Percentiles rank a stretch among this genome's conserved stretches.
These are phyloP conservation scores for Rhizopus delemar DNA, from an alignment of 371 early-diverging fungal genomes.

Conservation along the genomic window DNA sequence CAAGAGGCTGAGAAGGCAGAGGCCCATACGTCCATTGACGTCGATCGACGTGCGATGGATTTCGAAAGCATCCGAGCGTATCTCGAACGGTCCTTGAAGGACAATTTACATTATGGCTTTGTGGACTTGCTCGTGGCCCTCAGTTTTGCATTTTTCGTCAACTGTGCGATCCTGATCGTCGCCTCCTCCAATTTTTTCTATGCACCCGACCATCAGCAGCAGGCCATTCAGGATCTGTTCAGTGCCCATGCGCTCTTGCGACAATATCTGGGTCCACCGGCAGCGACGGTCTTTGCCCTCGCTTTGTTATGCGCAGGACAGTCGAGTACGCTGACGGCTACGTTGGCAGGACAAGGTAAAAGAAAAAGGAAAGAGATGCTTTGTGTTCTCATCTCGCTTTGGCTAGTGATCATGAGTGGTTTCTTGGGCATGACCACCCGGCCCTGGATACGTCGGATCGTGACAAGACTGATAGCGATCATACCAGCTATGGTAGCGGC, in stretches of 20 bases:
- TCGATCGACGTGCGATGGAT: slow-evolving; percentile 5
- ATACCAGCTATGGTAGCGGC: slow-evolving; percentile 76
- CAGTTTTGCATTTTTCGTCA: slow-evolving; percentile 75
- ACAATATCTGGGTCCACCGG: slow-evolving; percentile 63
- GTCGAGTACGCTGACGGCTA: slow-evolving; percentile 80
- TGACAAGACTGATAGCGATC: slow-evolving; percentile 73
- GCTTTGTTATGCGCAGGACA: slow-evolving; percentile 80
- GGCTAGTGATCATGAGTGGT: slow-evolving; percentile 80
- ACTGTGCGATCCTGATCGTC: slow-evolving; percentile 78
- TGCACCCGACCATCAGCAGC: slow-evolving; percentile 36
- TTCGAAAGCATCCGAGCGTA: slow-evolving; percentile 20
- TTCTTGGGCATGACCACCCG: slow-evolving; percentile 71
- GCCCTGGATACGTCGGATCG: slow-evolving; percentile 73
- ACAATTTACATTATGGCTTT: slow-evolving; percentile 43
- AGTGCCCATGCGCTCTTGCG: slow-evolving; percentile 66
- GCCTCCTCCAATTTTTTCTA: slow-evolving; percentile 78
- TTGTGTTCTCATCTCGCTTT: too few relatives aligned
- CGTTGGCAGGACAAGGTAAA: slow-evolving; percentile 77
- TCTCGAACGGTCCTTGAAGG: slow-evolving; percentile 17
- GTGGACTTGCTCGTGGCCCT: slow-evolving; percentile 73
- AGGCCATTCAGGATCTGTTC: slow-evolving; percentile 55
- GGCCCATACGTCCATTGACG: background rate
- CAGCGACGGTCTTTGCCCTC: slow-evolving; percentile 75
- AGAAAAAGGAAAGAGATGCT: too few relatives aligned
- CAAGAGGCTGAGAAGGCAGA: background rate